Base-by-base conservation (phyloP, 768 basidiomycete species). In the Dentipellis fragilis region DNA sequence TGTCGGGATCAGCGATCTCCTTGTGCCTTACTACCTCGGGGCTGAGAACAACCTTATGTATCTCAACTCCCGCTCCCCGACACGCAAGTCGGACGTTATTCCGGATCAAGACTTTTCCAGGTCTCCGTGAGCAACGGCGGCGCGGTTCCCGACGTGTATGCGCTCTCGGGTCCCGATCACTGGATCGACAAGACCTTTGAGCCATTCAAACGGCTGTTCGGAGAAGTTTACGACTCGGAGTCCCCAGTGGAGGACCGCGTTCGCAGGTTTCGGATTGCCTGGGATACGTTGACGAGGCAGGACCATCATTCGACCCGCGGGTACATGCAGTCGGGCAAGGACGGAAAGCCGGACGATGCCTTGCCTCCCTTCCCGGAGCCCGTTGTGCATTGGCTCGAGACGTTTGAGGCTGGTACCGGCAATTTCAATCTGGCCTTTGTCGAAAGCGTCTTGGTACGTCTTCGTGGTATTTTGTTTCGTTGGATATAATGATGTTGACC, bases 331-430 rank as follows among this genome's bases (percentile, higher is more conserved):
- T 29, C 29, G 6, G 29, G 29, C 29, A 29, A 29, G 29, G 29
- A 29, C 29, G 29, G 29, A 29, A 35, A 3, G 19, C 8, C n/a
- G 51, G 45, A 14, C 11, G 16, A n/a, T 11, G 29, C 29, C 29
- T 29, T 29, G 29, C 29, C 29, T 3, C 40, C 40, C 36, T 56
- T 50, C 21, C 56, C 59, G 2, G 35, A 54, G 34, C 11, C 36
- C 1, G 60, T 64, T 29, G 57, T 62, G 9, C 40, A 57, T 9
- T 59, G 54, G 56, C 21, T 61, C 17, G 63, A 64, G 54, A 59
- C 63, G 14, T 54, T 59, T 36, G 51, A 58, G 21, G 23, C 35
- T 14, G 35, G 54, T 4, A 62, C 58, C 9, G 54, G 51, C 4
- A n/a, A 49, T 19, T 62, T 57, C 55, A 54, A 64, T 48, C 4